phyloP scores from a whole-genome alignment of 805 yeast genomes.

The Nematodospora valgi region DNA sequence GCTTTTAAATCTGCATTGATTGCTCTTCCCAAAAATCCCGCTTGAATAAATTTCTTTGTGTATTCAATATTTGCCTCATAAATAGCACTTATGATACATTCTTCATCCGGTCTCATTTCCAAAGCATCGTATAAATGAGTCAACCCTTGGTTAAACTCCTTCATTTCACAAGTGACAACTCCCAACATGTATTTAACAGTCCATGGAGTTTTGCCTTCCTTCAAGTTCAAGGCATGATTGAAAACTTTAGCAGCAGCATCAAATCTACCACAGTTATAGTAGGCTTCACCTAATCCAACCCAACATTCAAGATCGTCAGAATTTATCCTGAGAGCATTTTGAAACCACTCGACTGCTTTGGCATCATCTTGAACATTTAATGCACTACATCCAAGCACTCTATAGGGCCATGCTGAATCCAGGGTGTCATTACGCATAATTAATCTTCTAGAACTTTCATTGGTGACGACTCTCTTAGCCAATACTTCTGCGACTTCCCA shows the following conservation, averaged over 20 bases:
- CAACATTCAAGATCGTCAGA: slow-evolving; percentile 74
- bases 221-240: slow-evolving; percentile 52
- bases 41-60: slow-evolving; percentile 46
- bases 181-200: slow-evolving; percentile 68
- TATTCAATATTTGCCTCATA: slow-evolving; percentile 56
- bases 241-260: slow-evolving; percentile 88
- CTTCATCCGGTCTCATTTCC: slow-evolving; percentile 43
- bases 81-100: slow-evolving; percentile 45
- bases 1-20: slow-evolving; percentile 45
- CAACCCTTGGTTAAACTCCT: slow-evolving; percentile 64
- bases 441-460: slow-evolving; percentile 56
- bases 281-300: slow-evolving; percentile 98
- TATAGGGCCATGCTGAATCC: slow-evolving; percentile 76
- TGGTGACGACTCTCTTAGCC: slow-evolving; percentile 59
- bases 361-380: slow-evolving; percentile 69
- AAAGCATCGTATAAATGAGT: slow-evolving; percentile 43
- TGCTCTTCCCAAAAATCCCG: slow-evolving; percentile 71
- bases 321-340: slow-evolving; percentile 71
- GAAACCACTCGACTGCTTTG: slow-evolving; percentile 86
- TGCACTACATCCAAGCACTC: slow-evolving; percentile 78
- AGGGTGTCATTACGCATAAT: slow-evolving; percentile 24
- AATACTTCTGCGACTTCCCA: slow-evolving; percentile 85
- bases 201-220: slow-evolving; percentile 48
- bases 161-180: slow-evolving; percentile 56
- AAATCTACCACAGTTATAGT: slow-evolving; percentile 75